phyloP scores from a whole-genome alignment of 345 rosid genomes.

The Luvunga scandens region DNA sequence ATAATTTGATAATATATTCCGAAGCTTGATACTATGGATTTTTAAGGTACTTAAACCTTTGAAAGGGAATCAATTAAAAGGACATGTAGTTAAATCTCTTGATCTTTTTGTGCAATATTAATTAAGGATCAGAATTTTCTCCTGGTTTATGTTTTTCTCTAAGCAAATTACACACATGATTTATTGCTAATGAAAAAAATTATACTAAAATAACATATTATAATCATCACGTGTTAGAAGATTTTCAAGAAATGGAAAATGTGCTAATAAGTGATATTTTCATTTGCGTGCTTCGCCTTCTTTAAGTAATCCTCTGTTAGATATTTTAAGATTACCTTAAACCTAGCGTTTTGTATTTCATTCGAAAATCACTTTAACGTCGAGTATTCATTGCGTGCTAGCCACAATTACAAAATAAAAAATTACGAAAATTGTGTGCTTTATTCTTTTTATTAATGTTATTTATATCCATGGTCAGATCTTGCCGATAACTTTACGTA shows the following conservation, averaged over 20 bases:
- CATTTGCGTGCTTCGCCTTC: not conserved
- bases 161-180: no score
- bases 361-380: no score
- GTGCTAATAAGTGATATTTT: no score
- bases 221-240: not conserved
- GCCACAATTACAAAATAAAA: not conserved
- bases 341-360: not conserved
- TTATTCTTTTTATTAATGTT: not conserved
- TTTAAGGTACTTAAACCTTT: no score
- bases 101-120: no score
- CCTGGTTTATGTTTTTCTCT: no score
- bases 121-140: not conserved
- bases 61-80: not conserved
- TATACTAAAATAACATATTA: no score
- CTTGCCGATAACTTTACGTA: conserved; percentile 9
- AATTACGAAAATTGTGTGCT: not conserved
- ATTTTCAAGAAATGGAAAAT: not conserved
- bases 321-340: no score
- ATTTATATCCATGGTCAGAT: not conserved
- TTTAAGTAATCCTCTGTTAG: no score
- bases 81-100: not conserved
- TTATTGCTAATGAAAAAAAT: no score
- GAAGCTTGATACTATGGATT: not conserved
- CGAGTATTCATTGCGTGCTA: not conserved
- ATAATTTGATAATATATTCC: not conserved